phyloP scores from a whole-genome alignment of 116 monocot species.

The Zostera marina region DNA sequence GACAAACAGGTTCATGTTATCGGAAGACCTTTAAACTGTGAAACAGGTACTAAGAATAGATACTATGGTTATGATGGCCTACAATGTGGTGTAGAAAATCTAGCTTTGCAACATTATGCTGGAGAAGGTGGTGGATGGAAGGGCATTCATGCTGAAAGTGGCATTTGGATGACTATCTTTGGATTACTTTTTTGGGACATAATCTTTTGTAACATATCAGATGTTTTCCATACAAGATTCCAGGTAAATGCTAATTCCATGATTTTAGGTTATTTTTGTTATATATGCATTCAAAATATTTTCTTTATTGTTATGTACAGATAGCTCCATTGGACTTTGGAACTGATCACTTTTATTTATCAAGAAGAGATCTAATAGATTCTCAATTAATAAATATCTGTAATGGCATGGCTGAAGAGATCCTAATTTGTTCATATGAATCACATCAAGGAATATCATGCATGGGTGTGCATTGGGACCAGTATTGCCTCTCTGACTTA shows the following conservation, averaged over 20 bases:
- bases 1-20: constrained; percentile 30
- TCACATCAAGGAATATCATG: constrained; percentile 54
- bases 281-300: not conserved
- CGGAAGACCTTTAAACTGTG: constrained; percentile 65
- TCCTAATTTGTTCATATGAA: constrained; percentile 68
- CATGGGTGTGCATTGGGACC: constrained; percentile 70
- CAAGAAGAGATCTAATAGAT: constrained; percentile 48
- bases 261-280: not conserved
- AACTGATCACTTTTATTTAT: constrained; percentile 65
- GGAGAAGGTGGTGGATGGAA: constrained; percentile 74
- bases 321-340: constrained; percentile 64
- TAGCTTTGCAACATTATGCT: constrained; percentile 83
- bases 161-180: constrained; percentile 91
- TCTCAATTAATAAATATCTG: constrained; percentile 44
- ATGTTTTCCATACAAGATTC: constrained; percentile 77
- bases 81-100: constrained; percentile 73
- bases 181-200: constrained; percentile 89
- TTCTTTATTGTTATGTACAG: constrained; percentile 19
- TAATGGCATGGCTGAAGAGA: constrained; percentile 68
- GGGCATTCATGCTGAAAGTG: constrained; percentile 82
- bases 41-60: constrained; percentile 53
- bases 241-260: constrained; percentile 33
- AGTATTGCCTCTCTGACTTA: constrained; percentile 46
- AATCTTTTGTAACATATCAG: constrained; percentile 55
- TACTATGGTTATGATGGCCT: constrained; percentile 77